Conservation (phyloP, 2,329 filamentous ascomycete genomes). For the Colletotrichum kahawae region DNA sequence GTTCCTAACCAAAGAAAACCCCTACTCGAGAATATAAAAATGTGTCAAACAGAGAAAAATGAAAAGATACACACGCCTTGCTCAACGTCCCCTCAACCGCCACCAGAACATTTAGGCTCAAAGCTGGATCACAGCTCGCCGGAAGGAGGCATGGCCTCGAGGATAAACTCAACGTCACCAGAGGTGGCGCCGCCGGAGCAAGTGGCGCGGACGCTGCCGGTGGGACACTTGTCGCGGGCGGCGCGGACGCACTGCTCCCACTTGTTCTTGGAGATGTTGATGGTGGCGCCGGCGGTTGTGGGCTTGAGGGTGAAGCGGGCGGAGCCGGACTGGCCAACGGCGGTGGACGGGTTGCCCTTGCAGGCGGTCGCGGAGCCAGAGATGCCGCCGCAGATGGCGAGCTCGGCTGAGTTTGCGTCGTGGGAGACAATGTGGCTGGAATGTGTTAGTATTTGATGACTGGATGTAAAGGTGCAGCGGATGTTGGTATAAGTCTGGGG, state of each 20-base stretch:
- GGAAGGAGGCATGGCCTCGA: not conserved
- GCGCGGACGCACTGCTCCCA: constrained; percentile 62
- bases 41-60: not conserved
- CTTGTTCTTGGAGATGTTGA: constrained; percentile 56
- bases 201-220: constrained; percentile 50
- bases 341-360: constrained; percentile 46
- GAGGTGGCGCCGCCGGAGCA: constrained; percentile 53
- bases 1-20: not conserved
- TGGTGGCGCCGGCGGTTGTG: constrained; percentile 46
- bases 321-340: constrained; percentile 49
- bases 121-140: not conserved
- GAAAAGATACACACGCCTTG: not conserved
- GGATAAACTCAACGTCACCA: constrained; percentile 48
- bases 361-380: constrained; percentile 51
- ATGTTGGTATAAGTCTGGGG: not conserved
- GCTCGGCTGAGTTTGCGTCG: constrained; percentile 53
- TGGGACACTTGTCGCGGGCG: constrained; percentile 54
- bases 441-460: not conserved
- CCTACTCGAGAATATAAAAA: not conserved
- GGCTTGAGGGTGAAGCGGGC: constrained; percentile 53
- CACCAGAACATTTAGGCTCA: not conserved
- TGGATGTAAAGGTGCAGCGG: not conserved
- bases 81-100: constrained; percentile 6
- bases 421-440: constrained; percentile 48
- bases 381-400: constrained; percentile 58